A percentile compares a stretch with the other conserved stretches of the same genome.
Evolutionary conservation across 345 rosid species (phyloP).

Genomic region (Corchorus capsularis): DNA sequence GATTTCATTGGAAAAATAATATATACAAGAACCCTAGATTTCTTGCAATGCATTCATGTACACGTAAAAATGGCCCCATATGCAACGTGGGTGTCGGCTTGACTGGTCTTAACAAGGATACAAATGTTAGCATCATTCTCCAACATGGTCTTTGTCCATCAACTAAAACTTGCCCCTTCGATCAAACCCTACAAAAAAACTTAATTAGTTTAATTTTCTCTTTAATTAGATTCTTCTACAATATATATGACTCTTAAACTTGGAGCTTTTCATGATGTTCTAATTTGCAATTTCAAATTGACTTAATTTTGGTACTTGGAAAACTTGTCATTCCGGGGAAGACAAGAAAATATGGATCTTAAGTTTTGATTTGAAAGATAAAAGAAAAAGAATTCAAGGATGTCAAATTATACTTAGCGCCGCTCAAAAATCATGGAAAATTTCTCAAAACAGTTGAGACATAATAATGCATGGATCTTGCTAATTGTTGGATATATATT

Average conservation of each 20-base stretch:
- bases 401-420: not conserved
- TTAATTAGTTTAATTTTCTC: not conserved
- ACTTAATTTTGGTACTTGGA: not conserved
- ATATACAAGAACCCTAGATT: slow-evolving; percentile 18
- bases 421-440: slow-evolving; percentile 1
- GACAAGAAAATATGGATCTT: slow-evolving; percentile 10
- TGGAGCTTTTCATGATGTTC: not conserved
- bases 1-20: not conserved
- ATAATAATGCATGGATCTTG: slow-evolving; percentile 2
- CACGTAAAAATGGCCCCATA: slow-evolving; percentile 67
- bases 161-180: slow-evolving; percentile 18
- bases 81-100: slow-evolving; percentile 55
- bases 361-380: not conserved
- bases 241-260: not conserved
- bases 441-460: slow-evolving; percentile 6
- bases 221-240: too few species aligned
- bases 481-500: not conserved
- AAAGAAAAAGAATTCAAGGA: not conserved
- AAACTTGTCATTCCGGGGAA: not conserved
- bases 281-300: not conserved
- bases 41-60: slow-evolving; percentile 34
- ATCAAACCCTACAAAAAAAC: not conserved
- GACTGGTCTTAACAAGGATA: slow-evolving; percentile 45
- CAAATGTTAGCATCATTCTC: slow-evolving; percentile 37
- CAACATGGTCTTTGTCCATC: slow-evolving; percentile 32